Percentiles rank a stretch among this genome's conserved stretches.
phyloP scores from a whole-genome alignment of 2,329 filamentous ascomycete genomes.

The Penicillium rolfsii region DNA sequence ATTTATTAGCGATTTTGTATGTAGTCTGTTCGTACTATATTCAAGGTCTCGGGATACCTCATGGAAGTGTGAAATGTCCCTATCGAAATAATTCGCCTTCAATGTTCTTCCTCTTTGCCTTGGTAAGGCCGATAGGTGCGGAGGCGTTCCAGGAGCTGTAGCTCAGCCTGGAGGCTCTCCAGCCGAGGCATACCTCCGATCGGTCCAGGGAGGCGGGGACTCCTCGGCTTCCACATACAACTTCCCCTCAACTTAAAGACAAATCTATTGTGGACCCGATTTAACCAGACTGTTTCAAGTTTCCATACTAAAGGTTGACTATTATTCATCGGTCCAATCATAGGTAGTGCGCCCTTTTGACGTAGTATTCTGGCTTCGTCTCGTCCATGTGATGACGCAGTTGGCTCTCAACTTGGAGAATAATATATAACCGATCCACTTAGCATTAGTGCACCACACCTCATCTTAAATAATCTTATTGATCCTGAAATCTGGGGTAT shows the following conservation, averaged over 20 bases:
- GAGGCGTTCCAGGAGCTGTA: conserved; percentile 10
- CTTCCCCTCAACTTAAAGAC: background rate
- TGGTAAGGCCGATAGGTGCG: background rate
- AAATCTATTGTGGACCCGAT: background rate
- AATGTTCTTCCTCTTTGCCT: background rate
- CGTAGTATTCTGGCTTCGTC: background rate
- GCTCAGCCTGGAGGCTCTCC: background rate
- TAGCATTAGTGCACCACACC: background rate
- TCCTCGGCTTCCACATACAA: conserved; percentile 1
- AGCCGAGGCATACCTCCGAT: conserved; percentile 18
- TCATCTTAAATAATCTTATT: background rate
- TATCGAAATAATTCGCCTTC: background rate
- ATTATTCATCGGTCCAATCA: background rate
- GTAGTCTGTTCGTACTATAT: conserved; percentile 2
- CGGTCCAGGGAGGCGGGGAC: conserved; percentile 2
- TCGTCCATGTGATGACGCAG: conserved; percentile 5
- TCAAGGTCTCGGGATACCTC: background rate
- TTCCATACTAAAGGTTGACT: background rate
- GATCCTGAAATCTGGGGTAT: background rate
- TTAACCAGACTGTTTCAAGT: background rate
- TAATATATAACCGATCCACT: conserved; percentile 10
- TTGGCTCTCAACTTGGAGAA: background rate
- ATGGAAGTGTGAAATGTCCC: background rate
- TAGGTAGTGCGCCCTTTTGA: background rate
- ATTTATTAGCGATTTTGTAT: conserved; percentile 65